Percentiles rank a stretch among this genome's conserved stretches.
Conservation (phyloP, 108 stramenopile genomes). For the Skeletonema marinoi region DNA sequence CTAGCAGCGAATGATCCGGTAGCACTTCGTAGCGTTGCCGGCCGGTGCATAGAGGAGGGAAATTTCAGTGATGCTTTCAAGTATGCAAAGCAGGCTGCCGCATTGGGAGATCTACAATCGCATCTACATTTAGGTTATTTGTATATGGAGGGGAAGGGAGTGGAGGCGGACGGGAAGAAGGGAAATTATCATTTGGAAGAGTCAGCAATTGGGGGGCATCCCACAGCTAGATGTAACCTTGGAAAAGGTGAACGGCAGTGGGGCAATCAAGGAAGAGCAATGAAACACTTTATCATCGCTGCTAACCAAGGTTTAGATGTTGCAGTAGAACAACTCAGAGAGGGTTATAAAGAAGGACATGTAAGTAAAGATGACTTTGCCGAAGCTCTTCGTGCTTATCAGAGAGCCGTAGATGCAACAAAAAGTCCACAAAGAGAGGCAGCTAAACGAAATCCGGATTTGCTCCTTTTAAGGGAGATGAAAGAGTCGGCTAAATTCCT, state of each 20-base stretch:
- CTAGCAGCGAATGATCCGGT: neutral
- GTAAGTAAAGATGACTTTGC: neutral
- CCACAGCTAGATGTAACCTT: neutral
- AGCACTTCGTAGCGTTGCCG: neutral
- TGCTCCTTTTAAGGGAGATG: too few species aligned
- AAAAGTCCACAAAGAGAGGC: neutral
- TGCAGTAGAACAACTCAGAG: neutral
- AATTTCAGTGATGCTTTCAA: neutral
- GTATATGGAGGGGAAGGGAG: neutral
- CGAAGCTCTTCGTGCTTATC: neutral
- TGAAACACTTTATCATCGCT: neutral
- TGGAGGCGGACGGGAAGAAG: neutral
- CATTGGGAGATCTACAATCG: neutral
- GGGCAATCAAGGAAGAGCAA: neutral
- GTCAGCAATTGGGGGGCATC: neutral
- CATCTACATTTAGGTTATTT: neutral
- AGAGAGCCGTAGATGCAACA: neutral
- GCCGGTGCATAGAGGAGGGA: neutral
- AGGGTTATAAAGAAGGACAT: neutral
- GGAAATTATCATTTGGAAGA: neutral
- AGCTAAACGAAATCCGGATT: neutral
- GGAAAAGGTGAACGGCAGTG: neutral
- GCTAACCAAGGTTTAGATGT: neutral
- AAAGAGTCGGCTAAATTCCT: too few species aligned
- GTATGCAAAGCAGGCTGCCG: neutral